Base-by-base conservation (phyloP, 331 rosid species). In the Acacia concinna region DNA sequence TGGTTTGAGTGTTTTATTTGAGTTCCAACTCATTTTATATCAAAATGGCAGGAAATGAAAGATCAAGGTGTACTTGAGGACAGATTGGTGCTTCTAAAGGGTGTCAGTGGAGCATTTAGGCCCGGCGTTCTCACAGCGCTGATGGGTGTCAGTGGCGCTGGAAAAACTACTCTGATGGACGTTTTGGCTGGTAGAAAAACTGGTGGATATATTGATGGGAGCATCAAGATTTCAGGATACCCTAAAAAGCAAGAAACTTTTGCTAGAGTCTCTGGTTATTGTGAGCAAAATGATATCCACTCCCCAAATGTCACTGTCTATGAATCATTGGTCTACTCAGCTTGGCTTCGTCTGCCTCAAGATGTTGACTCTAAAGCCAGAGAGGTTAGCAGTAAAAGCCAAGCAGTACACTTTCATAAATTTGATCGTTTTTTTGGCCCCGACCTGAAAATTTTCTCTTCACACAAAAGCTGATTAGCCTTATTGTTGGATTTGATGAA, bases 41-140 rank as follows among this genome's bases (percentile, higher is more conserved):
- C 2, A 28, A 54, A 38, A 64, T 47, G 49, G 32, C 79, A 92
- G 98, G 98, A 89, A 88, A 94, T 89, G 97, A 94, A 80, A 85
- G 84, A 59, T 5, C 92, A 88, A 2, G 97, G 97, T 66, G 85
- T 91, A 27, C 1, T 4, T 4, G 95, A 89, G 74, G 97, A 92
- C 11, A 88, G 56, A 40, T 81, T 94, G 56, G 90, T 85, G 62
- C 93, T 94, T 59, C 63, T 94, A 47, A 92, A 87, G 30, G 84
- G 86, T 73, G 92, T 92, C 28, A 92, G 97, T 60, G 98, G 98
- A 3, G 86, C 90, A 63, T 94, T 94, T 77, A 88, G 93, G 85
- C 97, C 98, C 0, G 98, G 97, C 21, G 95, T 94, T 80, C 89
- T 94, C 70, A 94, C 98, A 65, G 98, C 98, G 67, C 80, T 94